Evolutionary conservation across 1,139 yeast species (phyloP).

Genomic region (Kazachstania sp.): DNA sequence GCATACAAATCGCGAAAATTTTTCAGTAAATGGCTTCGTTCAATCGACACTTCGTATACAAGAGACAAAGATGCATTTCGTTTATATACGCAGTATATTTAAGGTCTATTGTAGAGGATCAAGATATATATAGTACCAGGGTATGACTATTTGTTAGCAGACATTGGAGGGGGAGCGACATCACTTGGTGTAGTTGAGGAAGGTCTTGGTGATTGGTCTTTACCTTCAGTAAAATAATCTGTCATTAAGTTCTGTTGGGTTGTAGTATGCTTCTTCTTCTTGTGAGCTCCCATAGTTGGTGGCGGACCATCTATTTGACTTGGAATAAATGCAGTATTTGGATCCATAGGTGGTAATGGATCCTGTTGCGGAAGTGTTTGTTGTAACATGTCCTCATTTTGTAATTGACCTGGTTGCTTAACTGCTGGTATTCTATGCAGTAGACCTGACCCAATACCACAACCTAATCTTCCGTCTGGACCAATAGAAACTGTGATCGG

Average conservation of each 20-base stretch:
- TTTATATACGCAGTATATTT: neutral
- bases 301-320: conserved; percentile 12
- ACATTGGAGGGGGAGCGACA: conserved; percentile 26
- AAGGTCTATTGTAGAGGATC: neutral
- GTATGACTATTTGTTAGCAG: neutral
- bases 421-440: conserved; percentile 68
- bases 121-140: neutral
- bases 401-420: neutral
- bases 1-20: neutral
- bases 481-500: conserved; percentile 79
- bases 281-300: conserved; percentile 2
- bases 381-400: neutral
- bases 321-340: conserved; percentile 17
- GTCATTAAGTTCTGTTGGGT: conserved; percentile 18
- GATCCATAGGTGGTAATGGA: neutral
- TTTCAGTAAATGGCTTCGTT: neutral
- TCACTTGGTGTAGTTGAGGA: conserved; percentile 10
- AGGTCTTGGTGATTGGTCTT: conserved; percentile 28
- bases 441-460: conserved; percentile 90
- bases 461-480: conserved; percentile 74
- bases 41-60: too few relatives aligned
- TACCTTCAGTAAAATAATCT: conserved; percentile 34
- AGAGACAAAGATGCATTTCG: too few relatives aligned
- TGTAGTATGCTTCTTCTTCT: conserved; percentile 27
- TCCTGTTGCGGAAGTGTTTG: neutral